Evolutionary conservation across 768 basidiomycete species (phyloP), one percentile per base, ranked within the genome.

Genomic region (Cystobasidium onofrii): DNA sequence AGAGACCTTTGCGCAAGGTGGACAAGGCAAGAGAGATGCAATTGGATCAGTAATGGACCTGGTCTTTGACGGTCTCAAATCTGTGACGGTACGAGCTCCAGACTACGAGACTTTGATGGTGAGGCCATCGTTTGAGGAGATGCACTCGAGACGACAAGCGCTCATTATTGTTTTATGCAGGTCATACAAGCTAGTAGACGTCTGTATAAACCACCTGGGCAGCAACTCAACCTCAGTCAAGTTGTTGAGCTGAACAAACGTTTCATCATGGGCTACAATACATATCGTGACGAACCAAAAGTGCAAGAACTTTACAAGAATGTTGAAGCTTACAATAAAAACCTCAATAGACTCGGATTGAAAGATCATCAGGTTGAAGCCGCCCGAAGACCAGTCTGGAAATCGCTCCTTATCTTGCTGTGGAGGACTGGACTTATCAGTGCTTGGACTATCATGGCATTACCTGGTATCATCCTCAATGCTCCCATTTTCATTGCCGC

Each of bases 71-170:
- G 90, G 86, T 27, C 83, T 99, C 77, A 94, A 97, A 83, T 94
- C 93, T 0, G 96, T 99, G 46, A 99, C 96, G 0, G 86, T 98
- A 69, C 85, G 94, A 73, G 92, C 93, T 20, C 93, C 95, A 1
- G 96, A 99, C 80, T 98, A 91, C 80, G 96, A 99, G 77, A 98
- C 95, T 1, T 85, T 99, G 63, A 96, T 98, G 92, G 96, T 91
- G 77, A 71, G 86, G 80, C n/a, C 10, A 25, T n/a, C n/a, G n/a
- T n/a, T n/a, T n/a, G n/a, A n/a, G n/a, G n/a, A 33, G 23, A 57
- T n/a, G 15, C 12, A n/a, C n/a, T n/a, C n/a, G 23, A 17, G 44
- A 17, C 6, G 41, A 17, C 1, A 18, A 20, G 20, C 29, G 1
- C 27, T 23, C 61, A 71, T n/a, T 20, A 44, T 67, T 57, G 31